Evolutionary conservation across 768 basidiomycete genomes (phyloP).

Genomic region (Sporobolomyces roseus): DNA sequence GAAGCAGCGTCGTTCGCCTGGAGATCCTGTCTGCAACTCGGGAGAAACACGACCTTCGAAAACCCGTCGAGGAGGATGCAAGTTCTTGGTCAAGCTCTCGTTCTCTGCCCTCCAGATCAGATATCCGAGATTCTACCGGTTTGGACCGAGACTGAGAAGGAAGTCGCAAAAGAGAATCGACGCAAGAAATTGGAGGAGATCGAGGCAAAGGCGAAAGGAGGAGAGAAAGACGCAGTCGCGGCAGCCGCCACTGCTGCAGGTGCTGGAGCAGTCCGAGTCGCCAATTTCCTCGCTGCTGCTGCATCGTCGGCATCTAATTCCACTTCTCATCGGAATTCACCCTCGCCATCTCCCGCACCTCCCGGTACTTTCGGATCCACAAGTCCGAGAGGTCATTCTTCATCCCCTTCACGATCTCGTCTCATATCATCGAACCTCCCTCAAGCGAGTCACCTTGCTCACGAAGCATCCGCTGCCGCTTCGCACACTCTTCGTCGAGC

Average conservation of each 20-base stretch:
- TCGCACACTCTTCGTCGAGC: constrained; percentile 27
- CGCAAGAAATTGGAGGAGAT: constrained; percentile 2
- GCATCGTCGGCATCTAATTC: neutral
- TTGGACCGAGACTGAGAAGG: constrained; percentile 72
- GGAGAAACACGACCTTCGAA: constrained; percentile 70
- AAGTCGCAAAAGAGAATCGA: constrained; percentile 47
- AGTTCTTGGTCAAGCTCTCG: constrained; percentile 73
- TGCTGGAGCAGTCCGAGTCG: constrained; percentile 22
- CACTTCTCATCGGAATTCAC: constrained; percentile 4
- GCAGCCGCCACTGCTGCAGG: neutral
- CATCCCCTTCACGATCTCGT: neutral
- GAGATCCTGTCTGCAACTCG: constrained; percentile 83
- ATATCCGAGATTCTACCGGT: constrained; percentile 69
- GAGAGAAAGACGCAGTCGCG: neutral
- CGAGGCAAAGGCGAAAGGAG: constrained; percentile 4
- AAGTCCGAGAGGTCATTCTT: neutral
- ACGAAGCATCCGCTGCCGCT: constrained; percentile 20
- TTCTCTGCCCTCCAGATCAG: constrained; percentile 77
- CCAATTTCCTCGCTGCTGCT: constrained; percentile 28
- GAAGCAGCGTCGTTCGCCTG: constrained; percentile 80
- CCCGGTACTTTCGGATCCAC: no score
- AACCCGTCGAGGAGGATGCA: constrained; percentile 65
- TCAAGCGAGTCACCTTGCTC: constrained; percentile 11
- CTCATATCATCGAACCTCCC: neutral
- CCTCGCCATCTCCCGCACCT: constrained; percentile 2